Base-by-base conservation (phyloP, 805 yeast species). In the Ogataea allantospora region DNA sequence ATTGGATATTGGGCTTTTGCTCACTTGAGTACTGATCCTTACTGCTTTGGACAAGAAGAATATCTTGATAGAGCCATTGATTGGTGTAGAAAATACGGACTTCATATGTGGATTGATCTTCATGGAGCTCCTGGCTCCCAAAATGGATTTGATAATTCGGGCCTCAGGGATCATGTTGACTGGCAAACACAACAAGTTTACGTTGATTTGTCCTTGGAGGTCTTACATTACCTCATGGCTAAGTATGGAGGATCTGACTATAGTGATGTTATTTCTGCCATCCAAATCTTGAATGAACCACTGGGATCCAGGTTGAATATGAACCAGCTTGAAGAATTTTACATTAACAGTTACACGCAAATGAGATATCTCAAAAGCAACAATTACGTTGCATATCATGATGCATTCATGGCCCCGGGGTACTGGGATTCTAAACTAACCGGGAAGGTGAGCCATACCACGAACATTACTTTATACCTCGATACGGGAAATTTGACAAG, bases 111-210 rank as follows among this genome's bases (percentile, higher is more conserved):
- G 81, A 63, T 86, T 35, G 95, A 86, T 54, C 61, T 86, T 37
- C 95, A 86, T 51, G 88, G 93, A 10, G 80, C 73, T 8, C 93
- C 95, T 6, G 93, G 91, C 1, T 80, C 89, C 1, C 95, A 86
- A 54, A 86, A 86, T 58, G 95, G 95, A 10, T 85, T 85, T 66
- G 91, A 85, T 53, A 86, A 85, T 51, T 78, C 87, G 6, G 95
- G 95, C 2, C 60, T 72, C 19, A 67, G 88, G 53, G 77, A 69
- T 35, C 53, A 57, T 12, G 48, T 68, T n/a, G 61, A 61, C 3
- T 75, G 79, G 78, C 65, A 63, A 36, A 18, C 26, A 3, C 35
- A 46, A 0, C 66, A 67, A 13, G 56, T 62, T 30, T 71, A 78
- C 42, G 63, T 70, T 26, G 60, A 70, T 13, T 46, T 75, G 23